Evolutionary conservation across 805 yeast genomes (phyloP).

Genomic region (Saccharomyces cerevisiae): DNA sequence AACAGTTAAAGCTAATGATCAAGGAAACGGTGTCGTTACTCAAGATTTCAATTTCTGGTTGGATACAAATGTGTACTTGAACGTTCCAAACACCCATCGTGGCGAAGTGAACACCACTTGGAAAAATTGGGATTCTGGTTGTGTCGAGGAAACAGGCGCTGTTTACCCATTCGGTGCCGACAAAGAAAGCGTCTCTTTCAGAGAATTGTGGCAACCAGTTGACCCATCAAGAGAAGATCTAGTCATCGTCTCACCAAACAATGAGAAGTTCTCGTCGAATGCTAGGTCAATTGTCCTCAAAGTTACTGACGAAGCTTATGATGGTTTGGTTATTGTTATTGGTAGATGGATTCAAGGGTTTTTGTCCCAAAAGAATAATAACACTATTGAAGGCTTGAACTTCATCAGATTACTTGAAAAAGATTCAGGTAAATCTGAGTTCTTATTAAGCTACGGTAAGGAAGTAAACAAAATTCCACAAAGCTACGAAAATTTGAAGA

Average conservation of each 20-base stretch:
- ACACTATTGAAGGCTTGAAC: slow-evolving; percentile 18
- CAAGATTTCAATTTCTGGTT: slow-evolving; percentile 26
- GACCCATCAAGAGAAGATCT: slow-evolving; percentile 19
- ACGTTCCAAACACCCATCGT: slow-evolving; percentile 22
- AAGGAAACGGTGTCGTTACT: slow-evolving; percentile 17
- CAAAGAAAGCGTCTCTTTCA: slow-evolving; percentile 22
- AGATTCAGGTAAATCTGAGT: slow-evolving; percentile 8
- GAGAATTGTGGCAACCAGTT: slow-evolving; percentile 32
- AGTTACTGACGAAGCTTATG: slow-evolving; percentile 18
- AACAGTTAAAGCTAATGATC: slow-evolving; percentile 29
- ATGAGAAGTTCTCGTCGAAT: slow-evolving; percentile 4
- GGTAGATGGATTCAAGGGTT: slow-evolving; percentile 32
- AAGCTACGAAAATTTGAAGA: slow-evolving; percentile 14
- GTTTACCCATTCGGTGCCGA: slow-evolving; percentile 27
- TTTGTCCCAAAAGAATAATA: slow-evolving; percentile 18
- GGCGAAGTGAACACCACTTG: slow-evolving; percentile 26
- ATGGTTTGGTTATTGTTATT: slow-evolving; percentile 26
- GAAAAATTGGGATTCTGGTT: slow-evolving; percentile 29
- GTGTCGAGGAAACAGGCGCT: slow-evolving; percentile 28
- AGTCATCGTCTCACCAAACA: slow-evolving; percentile 8
- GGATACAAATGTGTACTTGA: slow-evolving; percentile 25
- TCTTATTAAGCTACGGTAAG: slow-evolving; percentile 19
- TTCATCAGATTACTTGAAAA: slow-evolving; percentile 23
- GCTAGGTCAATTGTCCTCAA: slow-evolving; percentile 23
- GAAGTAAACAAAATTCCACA: slow-evolving; percentile 24